Evolutionary conservation across 225 moss, liverwort and hornwort genomes (phyloP).

Genomic region (Pseudoscleropodium purum): DNA sequence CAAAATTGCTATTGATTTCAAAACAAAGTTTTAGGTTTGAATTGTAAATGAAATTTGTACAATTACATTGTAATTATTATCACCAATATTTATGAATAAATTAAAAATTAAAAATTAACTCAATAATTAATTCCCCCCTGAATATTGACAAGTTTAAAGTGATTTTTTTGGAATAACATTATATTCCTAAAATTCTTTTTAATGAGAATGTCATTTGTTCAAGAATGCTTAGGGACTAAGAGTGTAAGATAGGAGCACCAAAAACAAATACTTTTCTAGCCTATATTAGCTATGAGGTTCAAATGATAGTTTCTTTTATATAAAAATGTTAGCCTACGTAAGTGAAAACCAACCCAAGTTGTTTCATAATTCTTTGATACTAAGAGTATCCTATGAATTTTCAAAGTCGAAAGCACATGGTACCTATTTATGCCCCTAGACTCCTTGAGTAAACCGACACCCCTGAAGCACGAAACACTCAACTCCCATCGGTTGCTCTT

Average conservation of each 20-base stretch:
- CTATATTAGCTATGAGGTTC: fast-evolving
- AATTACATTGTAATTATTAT: neutral
- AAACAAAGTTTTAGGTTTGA: neutral
- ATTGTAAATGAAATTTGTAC: neutral
- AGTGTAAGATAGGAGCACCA: neutral
- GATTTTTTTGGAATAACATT: fast-evolving
- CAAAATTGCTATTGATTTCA: neutral
- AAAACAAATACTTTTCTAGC: neutral
- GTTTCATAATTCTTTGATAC: neutral
- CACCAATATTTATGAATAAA: neutral
- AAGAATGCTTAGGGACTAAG: neutral
- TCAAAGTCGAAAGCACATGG: neutral
- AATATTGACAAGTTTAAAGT: neutral
- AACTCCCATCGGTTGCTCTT: neutral
- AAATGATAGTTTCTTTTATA: neutral
- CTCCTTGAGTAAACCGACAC: neutral
- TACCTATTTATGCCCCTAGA: neutral
- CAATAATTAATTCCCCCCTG: neutral
- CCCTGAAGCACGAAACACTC: neutral
- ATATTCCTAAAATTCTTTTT: neutral
- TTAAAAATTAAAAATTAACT: too few species aligned
- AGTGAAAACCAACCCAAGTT: neutral
- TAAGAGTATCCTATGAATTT: neutral
- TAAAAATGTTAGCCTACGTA: neutral
- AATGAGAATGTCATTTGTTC: neutral